Evolutionary conservation across 2,329 filamentous ascomycete genomes (phyloP), one percentile per base, ranked within the genome.

Genomic region (Talaromyces atroroseus): DNA sequence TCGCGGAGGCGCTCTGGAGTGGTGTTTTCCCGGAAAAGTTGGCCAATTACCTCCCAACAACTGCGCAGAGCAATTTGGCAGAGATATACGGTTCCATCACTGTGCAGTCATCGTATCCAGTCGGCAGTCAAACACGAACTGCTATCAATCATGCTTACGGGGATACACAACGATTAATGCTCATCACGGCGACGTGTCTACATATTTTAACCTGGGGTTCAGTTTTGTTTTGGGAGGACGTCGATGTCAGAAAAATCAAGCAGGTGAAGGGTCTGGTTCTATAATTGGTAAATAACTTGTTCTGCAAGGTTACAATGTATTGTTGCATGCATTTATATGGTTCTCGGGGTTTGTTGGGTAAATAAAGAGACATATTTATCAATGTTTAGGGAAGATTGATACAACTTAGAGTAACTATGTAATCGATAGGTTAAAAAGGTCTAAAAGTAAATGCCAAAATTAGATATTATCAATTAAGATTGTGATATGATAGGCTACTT

Each of bases 1-100:
- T 86, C 40, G 73, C 82, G 2, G 74, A 74, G 0, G 82, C 82
- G 23, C 81, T 86, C 60, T 86, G 82, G 82, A 80, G 76, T 0
- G 73, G 75, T 53, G 75, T 78, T 1, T 79, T 85, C 65, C 76
- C 74, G 11, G 62, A 66, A 6, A 69, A 71, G 3, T 71, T 82
- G 12, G 56, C 59, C 26, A 64, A 66, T 38, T 68, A 76, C 54
- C 68, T 81, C 0, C 78, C 79, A 20, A 52, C 56, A 8, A 47
- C 36, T n/a, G 49, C 49, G 21, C 57, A 59, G 45, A 49, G 0
- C 65, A 70, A 74, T 47, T 29, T 74, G 2, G 64, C 61, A 7
- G 54, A 50, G 12, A 78, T 83, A 52, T 78, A 79, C 56, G 74
- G 49, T 14, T 32, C 36, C n/a, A 44, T 57, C 2, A 23, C 7